These are phyloP conservation scores for Rhodosporidiobolus sp. DNA, from an alignment of 768 basidiomycete species.

Conservation along the genomic window DNA sequence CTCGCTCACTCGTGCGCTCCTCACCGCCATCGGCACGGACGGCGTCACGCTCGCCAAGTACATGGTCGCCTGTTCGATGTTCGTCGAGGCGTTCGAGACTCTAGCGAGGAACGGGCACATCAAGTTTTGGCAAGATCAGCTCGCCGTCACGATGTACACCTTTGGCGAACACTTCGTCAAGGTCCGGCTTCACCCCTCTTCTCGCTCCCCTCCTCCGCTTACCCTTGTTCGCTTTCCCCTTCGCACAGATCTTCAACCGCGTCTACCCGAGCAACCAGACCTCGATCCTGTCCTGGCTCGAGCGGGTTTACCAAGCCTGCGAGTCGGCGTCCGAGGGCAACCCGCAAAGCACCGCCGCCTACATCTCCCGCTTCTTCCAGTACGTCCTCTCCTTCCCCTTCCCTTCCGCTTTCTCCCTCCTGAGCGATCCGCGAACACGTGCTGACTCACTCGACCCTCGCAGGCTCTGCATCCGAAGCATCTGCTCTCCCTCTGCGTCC, in stretches of 20 bases:
- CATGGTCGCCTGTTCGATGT: not conserved
- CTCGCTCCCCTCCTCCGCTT: not conserved
- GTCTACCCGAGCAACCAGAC: constrained; percentile 15
- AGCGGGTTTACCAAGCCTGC: constrained; percentile 27
- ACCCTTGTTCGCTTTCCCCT: not conserved
- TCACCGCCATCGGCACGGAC: constrained; percentile 14
- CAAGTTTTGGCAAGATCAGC: not conserved
- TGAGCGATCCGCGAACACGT: no score
- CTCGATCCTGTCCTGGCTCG: constrained; percentile 10
- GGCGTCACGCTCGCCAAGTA: constrained; percentile 13
- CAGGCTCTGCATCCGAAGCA: constrained; percentile 15
- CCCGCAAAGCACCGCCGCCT: constrained; percentile 22
- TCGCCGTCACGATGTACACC: constrained; percentile 8
- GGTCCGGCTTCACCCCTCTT: not conserved
- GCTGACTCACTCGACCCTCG: no score
- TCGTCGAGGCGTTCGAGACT: constrained; percentile 18
- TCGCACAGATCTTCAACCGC: not conserved
- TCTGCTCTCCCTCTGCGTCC: constrained; percentile 15
- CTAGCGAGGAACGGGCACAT: constrained; percentile 11
- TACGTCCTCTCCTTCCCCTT: no score
- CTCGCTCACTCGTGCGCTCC: constrained; percentile 4
- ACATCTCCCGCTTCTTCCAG: constrained; percentile 37
- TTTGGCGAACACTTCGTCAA: constrained; percentile 25
- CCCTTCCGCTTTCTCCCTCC: no score
- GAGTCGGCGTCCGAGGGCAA: constrained; percentile 16